Evolutionary conservation across 1,284 basidiomycete species (phyloP).

Genomic region (Trichosporon asahii): DNA sequence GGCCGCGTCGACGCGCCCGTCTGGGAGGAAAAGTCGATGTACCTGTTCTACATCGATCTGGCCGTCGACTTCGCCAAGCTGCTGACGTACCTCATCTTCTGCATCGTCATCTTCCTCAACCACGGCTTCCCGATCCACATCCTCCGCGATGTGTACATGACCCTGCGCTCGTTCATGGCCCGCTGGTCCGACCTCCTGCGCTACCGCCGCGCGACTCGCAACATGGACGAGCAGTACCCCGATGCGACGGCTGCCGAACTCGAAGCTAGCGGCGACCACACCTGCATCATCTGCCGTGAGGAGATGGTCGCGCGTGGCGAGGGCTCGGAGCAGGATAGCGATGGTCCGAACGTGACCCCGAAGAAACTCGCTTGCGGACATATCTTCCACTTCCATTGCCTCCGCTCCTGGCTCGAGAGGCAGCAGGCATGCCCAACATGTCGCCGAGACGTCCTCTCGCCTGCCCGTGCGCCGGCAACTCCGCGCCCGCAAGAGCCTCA

Average conservation of each 20-base stretch:
- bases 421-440: conserved; percentile 92
- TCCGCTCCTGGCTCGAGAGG: conserved; percentile 94
- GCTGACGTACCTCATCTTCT: conserved; percentile 86
- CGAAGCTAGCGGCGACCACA: conserved; percentile 72
- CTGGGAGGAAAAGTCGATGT: conserved; percentile 99
- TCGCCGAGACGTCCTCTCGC: conserved; percentile 79
- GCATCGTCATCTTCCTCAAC: conserved; percentile 83
- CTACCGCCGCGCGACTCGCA: conserved; percentile 87
- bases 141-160: conserved; percentile 92
- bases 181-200: conserved; percentile 82
- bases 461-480: background rate
- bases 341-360: conserved; percentile 88
- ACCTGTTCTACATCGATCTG: conserved; percentile 89
- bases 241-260: conserved; percentile 87
- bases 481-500: background rate
- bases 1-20: conserved; percentile 82
- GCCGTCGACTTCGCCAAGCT: conserved; percentile 92
- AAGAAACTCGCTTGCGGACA: conserved; percentile 96
- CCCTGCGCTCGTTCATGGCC: conserved; percentile 82
- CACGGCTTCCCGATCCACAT: conserved; percentile 97
- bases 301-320: conserved; percentile 67
- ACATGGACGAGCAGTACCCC: conserved; percentile 96
- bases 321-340: conserved; percentile 36
- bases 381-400: conserved; percentile 96
- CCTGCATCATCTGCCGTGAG: conserved; percentile 98